Base-by-base conservation (phyloP, 1,284 basidiomycete genomes). In the Tremellales sp. region DNA sequence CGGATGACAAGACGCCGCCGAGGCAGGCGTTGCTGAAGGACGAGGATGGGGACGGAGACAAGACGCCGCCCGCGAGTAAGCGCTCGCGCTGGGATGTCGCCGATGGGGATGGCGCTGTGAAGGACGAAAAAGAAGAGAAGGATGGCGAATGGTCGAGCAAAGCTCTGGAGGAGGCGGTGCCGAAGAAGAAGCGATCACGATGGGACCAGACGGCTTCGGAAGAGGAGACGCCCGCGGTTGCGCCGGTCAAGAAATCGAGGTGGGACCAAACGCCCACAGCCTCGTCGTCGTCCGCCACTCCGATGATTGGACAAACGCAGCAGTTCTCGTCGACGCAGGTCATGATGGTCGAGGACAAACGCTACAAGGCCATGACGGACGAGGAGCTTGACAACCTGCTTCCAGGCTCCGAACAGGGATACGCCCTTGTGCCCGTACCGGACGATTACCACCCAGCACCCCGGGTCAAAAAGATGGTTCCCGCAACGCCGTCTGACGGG, bases 331-430 rank as follows among this genome's bases (percentile, higher is more conserved):
- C 50, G 80, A 84, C 45, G 75, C 76, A 53, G 58, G 87, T 88
- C 43, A 84, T 87, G 62, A 89, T 90, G 84, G 87, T 91, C 58
- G 87, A 92, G 62, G 92, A 97, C 74, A 92, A 92, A 64, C 86
- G 95, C 66, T 97, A 97, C 64, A 82, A 91, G 14, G 92, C 87
- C 63, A 83, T 98, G 43, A 84, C 88, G 5, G 94, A 98, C 71
- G 93, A 97, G 65, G 95, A 98, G 75, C 82, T 99, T 44, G 85
- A 98, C 61, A 83, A 83, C 26, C 78, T 97, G 50, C 82, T 99
- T 36, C 95, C 94, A 16, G 75, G 84, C 4, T 75, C 79, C 45
- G 57, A 43, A 13, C 78, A 80, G 43, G 95, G 95, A 38, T 99
- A 97, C 73, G 78, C 79, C 54, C 87, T 97, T 56, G 91, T 97